A percentile compares a stretch with the other conserved stretches of the same genome.
phyloP scores from a whole-genome alignment of 768 basidiomycete species.

The Artomyces pyxidatus region DNA sequence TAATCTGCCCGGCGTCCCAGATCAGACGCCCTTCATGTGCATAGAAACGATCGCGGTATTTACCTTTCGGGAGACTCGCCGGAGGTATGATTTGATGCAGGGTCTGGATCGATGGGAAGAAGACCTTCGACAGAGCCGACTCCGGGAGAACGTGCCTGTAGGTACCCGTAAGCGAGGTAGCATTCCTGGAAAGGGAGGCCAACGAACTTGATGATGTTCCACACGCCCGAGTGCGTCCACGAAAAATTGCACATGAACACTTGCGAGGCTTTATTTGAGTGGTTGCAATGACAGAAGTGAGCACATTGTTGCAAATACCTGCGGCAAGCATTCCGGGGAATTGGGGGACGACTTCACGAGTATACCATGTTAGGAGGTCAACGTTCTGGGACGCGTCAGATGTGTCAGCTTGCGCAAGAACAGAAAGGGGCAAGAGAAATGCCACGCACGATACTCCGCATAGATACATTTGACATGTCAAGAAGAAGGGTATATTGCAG shows the following conservation, averaged over 20 bases:
- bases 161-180: constrained; percentile 6
- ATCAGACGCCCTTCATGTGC: constrained; percentile 16
- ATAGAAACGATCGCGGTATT: constrained; percentile 9
- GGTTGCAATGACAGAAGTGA: constrained; percentile 12
- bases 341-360: constrained; percentile 58
- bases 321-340: constrained; percentile 74
- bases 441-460: constrained; percentile 48
- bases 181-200: not conserved
- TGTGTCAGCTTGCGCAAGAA: constrained; percentile 9
- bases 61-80: constrained; percentile 52
- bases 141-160: constrained; percentile 56
- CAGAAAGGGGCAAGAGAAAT: constrained; percentile 4
- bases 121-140: constrained; percentile 50
- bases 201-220: constrained; percentile 53
- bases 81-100: constrained; percentile 48
- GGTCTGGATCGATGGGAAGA: constrained; percentile 53
- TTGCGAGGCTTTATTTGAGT: constrained; percentile 21
- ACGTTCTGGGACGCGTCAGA: constrained; percentile 34
- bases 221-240: constrained; percentile 63
- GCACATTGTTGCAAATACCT: constrained; percentile 31
- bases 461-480: constrained; percentile 50
- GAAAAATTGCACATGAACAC: constrained; percentile 70
- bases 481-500: constrained; percentile 63
- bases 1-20: constrained; percentile 50
- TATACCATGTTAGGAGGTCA: constrained; percentile 55